Percentiles rank a stretch among this genome's conserved stretches.
Conservation (phyloP, 1,284 basidiomycete species). For the Ceratobasidium sp. region DNA sequence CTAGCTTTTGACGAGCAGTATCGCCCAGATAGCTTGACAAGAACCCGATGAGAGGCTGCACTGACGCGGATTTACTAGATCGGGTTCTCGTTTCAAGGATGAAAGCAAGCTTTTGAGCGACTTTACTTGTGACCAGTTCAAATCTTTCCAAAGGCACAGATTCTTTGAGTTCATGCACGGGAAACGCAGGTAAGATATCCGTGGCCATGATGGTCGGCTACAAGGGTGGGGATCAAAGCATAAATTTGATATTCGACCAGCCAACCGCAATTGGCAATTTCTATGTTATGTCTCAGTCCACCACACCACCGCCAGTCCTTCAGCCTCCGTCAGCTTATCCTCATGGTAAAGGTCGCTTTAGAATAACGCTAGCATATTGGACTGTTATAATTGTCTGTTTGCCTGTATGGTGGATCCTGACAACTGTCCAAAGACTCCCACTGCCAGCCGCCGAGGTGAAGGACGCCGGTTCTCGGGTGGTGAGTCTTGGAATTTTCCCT, state of each 20-base stretch:
- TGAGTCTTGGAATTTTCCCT: slow-evolving; percentile 52
- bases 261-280: slow-evolving; percentile 36
- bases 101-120: slow-evolving; percentile 31
- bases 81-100: background rate
- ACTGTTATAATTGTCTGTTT: slow-evolving; percentile 73
- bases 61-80: background rate
- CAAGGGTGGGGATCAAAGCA: background rate
- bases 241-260: background rate
- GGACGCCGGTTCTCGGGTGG: slow-evolving; percentile 56
- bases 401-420: slow-evolving; percentile 90
- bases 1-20: slow-evolving; percentile 23
- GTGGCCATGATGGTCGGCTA: slow-evolving; percentile 24
- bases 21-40: slow-evolving; percentile 31
- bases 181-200: slow-evolving; percentile 24
- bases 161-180: slow-evolving; percentile 35
- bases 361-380: slow-evolving; percentile 80
- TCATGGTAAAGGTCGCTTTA: slow-evolving; percentile 35
- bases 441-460: slow-evolving; percentile 73
- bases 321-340: slow-evolving; percentile 13
- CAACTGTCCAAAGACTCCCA: slow-evolving; percentile 81
- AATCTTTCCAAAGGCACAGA: slow-evolving; percentile 25
- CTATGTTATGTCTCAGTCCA: slow-evolving; percentile 30
- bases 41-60: slow-evolving; percentile 22
- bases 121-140: slow-evolving; percentile 1
- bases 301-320: slow-evolving; percentile 8